Evolutionary conservation across 73 alveolate genomes (phyloP).

Genomic region (Tetrahymena elliotti): DNA sequence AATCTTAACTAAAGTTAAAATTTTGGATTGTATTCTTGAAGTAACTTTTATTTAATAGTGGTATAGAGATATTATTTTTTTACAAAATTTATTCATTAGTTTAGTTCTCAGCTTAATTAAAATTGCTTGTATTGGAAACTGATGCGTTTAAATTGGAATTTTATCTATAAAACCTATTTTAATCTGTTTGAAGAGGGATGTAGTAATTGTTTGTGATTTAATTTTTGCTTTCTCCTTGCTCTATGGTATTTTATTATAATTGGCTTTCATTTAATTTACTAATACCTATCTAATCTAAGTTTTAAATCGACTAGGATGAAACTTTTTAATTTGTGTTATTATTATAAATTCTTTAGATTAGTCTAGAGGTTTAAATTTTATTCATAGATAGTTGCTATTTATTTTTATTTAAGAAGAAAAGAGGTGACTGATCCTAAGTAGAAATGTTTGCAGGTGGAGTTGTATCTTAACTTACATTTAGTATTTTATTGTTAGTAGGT

Average conservation of each 20-base stretch:
- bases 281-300: too few relatives aligned
- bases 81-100: neutral
- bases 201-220: neutral
- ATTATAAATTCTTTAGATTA: neutral
- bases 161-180: neutral
- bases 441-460: neutral
- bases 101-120: neutral
- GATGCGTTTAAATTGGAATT: neutral
- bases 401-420: neutral
- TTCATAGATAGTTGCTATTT: neutral
- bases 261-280: neutral
- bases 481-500: neutral
- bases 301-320: too few relatives aligned
- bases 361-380: neutral
- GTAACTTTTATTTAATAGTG: neutral
- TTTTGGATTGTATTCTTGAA: neutral
- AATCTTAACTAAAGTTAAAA: neutral
- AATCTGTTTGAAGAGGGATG: neutral
- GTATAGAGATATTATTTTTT: neutral
- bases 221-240: neutral
- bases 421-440: neutral
- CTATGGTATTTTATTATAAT: too few relatives aligned
- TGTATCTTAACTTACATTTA: neutral
- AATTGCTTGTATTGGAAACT: neutral
- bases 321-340: too few relatives aligned